These are phyloP conservation scores for Saccharomyces cerevisiae DNA, from an alignment of 805 yeast species.

Conservation along the genomic window DNA sequence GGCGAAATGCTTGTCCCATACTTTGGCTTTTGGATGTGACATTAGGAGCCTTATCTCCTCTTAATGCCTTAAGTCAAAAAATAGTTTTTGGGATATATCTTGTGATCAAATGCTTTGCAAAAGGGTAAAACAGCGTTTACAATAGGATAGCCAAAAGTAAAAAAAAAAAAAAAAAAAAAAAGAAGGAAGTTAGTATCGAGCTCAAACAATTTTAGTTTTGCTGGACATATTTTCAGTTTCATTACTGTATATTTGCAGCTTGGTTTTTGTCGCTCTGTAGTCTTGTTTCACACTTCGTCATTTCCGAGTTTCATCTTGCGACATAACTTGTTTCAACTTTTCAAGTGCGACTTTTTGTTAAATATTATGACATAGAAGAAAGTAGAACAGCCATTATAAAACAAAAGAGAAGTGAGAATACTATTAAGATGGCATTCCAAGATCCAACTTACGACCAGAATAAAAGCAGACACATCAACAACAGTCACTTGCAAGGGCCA, in stretches of 20 bases:
- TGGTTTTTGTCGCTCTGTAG: not conserved
- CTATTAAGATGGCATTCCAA: slow-evolving; percentile 4
- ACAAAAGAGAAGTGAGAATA: slow-evolving; percentile 2
- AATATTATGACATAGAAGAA: not conserved
- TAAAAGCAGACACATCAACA: not conserved
- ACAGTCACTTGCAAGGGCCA: slow-evolving; percentile 5
- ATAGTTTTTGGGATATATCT: not conserved
- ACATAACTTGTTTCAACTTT: not conserved
- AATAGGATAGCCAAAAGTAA: not conserved
- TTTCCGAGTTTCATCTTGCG: not conserved
- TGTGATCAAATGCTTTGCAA: not conserved
- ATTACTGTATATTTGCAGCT: not conserved
- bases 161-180: too few relatives aligned
- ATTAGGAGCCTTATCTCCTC: not conserved
- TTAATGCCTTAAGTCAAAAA: not conserved
- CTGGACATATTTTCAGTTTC: not conserved
- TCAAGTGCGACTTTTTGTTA: not conserved
- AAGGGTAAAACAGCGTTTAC: not conserved
- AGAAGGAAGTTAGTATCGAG: too few relatives aligned
- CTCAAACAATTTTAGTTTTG: not conserved
- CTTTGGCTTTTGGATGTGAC: not conserved
- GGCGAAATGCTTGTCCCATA: not conserved
- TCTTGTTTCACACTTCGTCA: not conserved
- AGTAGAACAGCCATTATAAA: not conserved
- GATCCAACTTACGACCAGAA: not conserved